These are phyloP conservation scores for Stephania yunnanensis DNA, from an alignment of 164 flowering plant species.

Conservation along the genomic window DNA sequence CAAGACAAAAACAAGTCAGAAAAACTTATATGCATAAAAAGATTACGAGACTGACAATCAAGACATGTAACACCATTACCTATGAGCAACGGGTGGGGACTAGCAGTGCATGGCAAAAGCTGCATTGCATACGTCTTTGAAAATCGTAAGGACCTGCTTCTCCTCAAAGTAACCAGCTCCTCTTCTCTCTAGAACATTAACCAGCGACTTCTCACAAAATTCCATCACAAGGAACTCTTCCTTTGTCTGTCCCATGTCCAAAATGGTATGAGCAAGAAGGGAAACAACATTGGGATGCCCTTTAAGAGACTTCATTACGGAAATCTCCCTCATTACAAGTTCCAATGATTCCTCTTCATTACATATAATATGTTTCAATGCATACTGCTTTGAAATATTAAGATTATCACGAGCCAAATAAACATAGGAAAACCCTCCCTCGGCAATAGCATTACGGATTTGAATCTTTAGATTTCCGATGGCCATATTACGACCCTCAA, in stretches of 20 bases:
- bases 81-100: constrained; percentile 89
- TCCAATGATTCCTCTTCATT: constrained; percentile 81
- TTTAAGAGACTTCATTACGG: constrained; percentile 74
- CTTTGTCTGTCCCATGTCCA: constrained; percentile 90
- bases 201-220: constrained; percentile 89
- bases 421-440: constrained; percentile 96
- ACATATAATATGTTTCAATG: constrained; percentile 89
- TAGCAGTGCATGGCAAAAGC: too few species aligned
- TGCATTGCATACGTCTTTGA: too few species aligned
- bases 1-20: too few species aligned
- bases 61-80: constrained; percentile 39
- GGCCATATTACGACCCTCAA: constrained; percentile 83
- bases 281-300: constrained; percentile 93
- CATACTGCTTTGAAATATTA: constrained; percentile 78
- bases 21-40: too few species aligned
- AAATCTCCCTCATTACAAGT: constrained; percentile 75
- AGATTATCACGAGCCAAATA: constrained; percentile 73
- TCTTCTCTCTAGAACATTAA: too few species aligned
- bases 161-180: too few species aligned
- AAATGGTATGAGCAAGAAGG: constrained; percentile 54
- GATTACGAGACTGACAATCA: too few species aligned
- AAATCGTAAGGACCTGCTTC: too few species aligned
- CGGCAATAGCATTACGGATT: constrained; percentile 73
- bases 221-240: constrained; percentile 94
- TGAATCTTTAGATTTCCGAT: constrained; percentile 75